A percentile compares a stretch with the other conserved stretches of the same genome.
phyloP scores from a whole-genome alignment of 371 early-diverging fungal genomes.

The Polyrhizophydium stewartii region DNA sequence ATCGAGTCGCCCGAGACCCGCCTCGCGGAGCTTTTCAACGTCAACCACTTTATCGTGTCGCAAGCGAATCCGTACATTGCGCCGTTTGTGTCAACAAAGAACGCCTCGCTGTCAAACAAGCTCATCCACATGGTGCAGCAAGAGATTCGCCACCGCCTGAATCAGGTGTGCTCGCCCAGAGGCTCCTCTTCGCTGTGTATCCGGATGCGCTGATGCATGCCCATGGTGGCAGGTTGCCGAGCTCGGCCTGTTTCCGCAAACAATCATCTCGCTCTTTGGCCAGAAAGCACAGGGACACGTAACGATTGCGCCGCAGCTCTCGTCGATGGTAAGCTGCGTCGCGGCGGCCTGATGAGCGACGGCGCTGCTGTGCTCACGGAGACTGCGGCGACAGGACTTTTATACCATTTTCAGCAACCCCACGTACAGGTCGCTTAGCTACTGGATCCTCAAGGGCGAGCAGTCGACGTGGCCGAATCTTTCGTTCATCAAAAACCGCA shows the following conservation, averaged over 20 bases:
- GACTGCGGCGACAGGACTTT: conserved; percentile 47
- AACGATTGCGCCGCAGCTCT: conserved; percentile 26
- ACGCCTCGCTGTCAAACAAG: conserved; percentile 9
- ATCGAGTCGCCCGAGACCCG: conserved; percentile 59
- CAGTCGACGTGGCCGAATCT: conserved; percentile 80
- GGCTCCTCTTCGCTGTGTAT: no score
- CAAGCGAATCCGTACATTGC: conserved; percentile 18
- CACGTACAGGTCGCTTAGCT: conserved; percentile 59
- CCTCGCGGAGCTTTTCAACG: conserved; percentile 72
- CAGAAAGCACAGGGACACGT: conserved; percentile 29
- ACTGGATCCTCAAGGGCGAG: conserved; percentile 81
- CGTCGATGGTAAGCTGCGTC: neutral
- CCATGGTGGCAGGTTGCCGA: conserved; percentile 9
- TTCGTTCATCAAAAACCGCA: conserved; percentile 65
- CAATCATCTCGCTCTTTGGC: conserved; percentile 20
- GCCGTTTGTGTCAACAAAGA: conserved; percentile 22
- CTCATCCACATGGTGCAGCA: conserved; percentile 11
- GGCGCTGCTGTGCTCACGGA: neutral
- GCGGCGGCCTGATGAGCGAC: conserved; percentile 9
- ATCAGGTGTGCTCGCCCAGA: conserved; percentile 22
- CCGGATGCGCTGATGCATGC: no score
- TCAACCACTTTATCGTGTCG: conserved; percentile 72
- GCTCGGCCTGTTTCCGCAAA: conserved; percentile 24
- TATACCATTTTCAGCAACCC: conserved; percentile 73
- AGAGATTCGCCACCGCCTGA: conserved; percentile 29